Evolutionary conservation across 305 asterid species (phyloP).

Genomic region (Plantago coronopus): DNA sequence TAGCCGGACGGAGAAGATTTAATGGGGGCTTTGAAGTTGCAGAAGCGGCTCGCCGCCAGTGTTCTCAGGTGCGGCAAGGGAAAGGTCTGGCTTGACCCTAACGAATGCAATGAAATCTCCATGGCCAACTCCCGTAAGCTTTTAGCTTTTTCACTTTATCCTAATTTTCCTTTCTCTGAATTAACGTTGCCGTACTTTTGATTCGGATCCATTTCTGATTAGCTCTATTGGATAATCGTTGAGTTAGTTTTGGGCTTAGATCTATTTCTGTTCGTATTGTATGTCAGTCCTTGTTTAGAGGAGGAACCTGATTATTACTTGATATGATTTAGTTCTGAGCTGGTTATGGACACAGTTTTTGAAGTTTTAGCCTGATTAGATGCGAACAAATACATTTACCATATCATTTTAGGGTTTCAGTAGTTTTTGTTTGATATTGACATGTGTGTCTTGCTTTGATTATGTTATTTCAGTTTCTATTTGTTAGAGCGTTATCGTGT

Average conservation of each 20-base stretch:
- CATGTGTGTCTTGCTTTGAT: too few species aligned
- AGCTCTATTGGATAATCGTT: neutral
- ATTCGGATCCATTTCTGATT: neutral
- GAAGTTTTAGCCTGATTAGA: too few species aligned
- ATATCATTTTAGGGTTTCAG: too few species aligned
- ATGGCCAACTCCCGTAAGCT: constrained; percentile 42
- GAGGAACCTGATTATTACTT: too few species aligned
- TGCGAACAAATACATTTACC: too few species aligned
- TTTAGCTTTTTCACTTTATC: neutral
- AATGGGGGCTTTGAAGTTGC: too few species aligned
- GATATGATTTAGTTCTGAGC: too few species aligned
- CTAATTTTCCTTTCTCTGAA: neutral
- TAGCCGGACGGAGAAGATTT: too few species aligned
- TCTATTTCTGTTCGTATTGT: neutral
- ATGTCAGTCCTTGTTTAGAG: neutral
- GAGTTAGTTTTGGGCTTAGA: neutral
- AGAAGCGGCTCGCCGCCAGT: neutral
- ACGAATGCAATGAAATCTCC: constrained; percentile 36
- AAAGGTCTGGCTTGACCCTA: constrained; percentile 8
- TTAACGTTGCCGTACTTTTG: neutral
- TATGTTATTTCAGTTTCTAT: too few species aligned
- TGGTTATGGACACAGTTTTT: too few species aligned
- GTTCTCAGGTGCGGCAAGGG: constrained; percentile 3
- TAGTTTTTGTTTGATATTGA: too few species aligned
- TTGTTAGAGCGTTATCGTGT: too few species aligned